phyloP scores from a whole-genome alignment of 805 yeast genomes.

The Phaffomyces opuntiae region DNA sequence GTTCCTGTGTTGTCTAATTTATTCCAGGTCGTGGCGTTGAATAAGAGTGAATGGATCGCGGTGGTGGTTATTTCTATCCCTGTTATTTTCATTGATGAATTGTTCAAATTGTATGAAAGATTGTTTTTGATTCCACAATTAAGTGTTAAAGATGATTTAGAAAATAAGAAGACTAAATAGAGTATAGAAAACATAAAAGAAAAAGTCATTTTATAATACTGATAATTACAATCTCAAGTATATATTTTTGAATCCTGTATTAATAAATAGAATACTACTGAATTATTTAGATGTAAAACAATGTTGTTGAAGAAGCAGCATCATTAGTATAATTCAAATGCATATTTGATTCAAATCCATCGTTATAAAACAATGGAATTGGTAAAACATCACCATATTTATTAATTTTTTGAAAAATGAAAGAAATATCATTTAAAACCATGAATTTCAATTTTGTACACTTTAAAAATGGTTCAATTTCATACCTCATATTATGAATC shows the following conservation, averaged over 20 bases:
- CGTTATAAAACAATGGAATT: constrained; percentile 30
- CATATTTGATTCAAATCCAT: constrained; percentile 24
- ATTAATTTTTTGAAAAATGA: constrained; percentile 20
- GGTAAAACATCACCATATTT: constrained; percentile 20
- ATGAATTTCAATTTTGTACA: constrained; percentile 30
- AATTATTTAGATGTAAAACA: too few species aligned
- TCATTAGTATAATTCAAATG: too few species aligned
- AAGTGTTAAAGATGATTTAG: neutral
- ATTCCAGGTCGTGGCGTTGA: constrained; percentile 29
- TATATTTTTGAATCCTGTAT: too few species aligned
- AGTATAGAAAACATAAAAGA: neutral
- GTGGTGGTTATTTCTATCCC: constrained; percentile 29
- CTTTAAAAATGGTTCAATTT: constrained; percentile 29
- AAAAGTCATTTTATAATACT: too few species aligned
- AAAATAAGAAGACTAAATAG: neutral
- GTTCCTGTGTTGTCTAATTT: constrained; percentile 27
- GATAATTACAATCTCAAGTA: too few species aligned
- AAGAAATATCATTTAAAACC: constrained; percentile 33
- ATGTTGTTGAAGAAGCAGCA: too few species aligned
- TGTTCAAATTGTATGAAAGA: constrained; percentile 30
- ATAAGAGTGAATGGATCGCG: constrained; percentile 29
- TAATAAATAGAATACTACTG: too few species aligned
- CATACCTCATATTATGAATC: constrained; percentile 30
- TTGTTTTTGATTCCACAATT: constrained; percentile 7
- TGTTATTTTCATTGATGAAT: constrained; percentile 31